Evolutionary conservation across 1,139 yeast species (phyloP).

Genomic region (Sugiyamaella japonica): DNA sequence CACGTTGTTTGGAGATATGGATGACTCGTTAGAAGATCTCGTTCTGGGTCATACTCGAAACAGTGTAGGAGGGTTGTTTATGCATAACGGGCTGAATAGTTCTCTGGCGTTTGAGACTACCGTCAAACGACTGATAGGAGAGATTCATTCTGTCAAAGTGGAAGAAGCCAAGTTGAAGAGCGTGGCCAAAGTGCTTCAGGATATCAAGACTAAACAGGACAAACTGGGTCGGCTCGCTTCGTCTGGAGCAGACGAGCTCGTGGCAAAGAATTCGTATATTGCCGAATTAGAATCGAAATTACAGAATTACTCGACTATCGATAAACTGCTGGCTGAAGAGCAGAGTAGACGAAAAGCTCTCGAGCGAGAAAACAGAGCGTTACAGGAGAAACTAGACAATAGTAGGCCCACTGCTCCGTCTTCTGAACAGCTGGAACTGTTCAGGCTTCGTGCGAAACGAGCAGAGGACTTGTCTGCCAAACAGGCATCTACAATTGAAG

Average conservation of each 20-base stretch:
- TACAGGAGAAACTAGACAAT: slow-evolving; percentile 12
- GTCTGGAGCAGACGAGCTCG: slow-evolving; percentile 27
- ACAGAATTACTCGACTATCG: slow-evolving; percentile 10
- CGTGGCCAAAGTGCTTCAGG: slow-evolving; percentile 43
- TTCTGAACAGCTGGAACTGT: slow-evolving; percentile 22
- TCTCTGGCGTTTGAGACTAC: slow-evolving; percentile 54
- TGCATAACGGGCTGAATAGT: slow-evolving; percentile 60
- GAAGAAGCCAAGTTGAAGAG: slow-evolving; percentile 49
- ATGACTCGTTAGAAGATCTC: slow-evolving; percentile 60
- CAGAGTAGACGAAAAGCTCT: slow-evolving; percentile 11
- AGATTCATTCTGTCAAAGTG: slow-evolving; percentile 48
- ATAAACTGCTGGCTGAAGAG: slow-evolving; percentile 14
- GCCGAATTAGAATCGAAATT: slow-evolving; percentile 18
- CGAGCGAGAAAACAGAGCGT: slow-evolving; percentile 14
- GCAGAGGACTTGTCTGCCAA: slow-evolving; percentile 29
- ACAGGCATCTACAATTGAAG: slow-evolving; percentile 26
- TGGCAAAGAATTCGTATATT: slow-evolving; percentile 30
- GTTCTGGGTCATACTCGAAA: slow-evolving; percentile 57
- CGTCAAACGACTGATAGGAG: slow-evolving; percentile 48
- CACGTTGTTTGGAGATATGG: slow-evolving; percentile 77
- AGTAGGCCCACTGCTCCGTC: background rate
- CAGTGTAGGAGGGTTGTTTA: slow-evolving; percentile 61
- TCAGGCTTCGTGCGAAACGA: slow-evolving; percentile 24
- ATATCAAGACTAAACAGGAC: slow-evolving; percentile 32
- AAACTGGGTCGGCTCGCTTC: slow-evolving; percentile 23